Evolutionary conservation across 371 early-diverging fungal genomes (phyloP).

Genomic region (Haplosporangium sp.): DNA sequence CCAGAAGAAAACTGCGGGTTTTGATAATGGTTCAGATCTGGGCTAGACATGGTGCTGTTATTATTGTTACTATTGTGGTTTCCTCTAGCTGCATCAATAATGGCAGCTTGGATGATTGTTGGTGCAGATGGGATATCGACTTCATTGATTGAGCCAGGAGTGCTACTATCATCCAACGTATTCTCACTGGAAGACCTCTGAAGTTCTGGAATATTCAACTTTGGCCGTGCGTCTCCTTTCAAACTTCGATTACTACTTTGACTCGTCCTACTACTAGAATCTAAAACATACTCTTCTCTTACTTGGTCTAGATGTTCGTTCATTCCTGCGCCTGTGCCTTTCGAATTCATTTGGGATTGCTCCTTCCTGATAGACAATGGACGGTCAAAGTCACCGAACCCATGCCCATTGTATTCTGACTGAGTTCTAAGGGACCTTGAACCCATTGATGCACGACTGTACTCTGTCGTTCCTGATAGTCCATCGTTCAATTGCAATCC

Average conservation of each 20-base stretch:
- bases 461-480: slow-evolving; percentile 20
- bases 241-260: slow-evolving; percentile 29
- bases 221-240: background rate
- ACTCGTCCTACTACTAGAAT: slow-evolving; percentile 33
- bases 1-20: background rate
- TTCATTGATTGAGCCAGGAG: background rate
- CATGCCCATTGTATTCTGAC: background rate
- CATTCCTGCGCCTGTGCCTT: background rate
- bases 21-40: slow-evolving; percentile 39
- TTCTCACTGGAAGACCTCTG: slow-evolving; percentile 30
- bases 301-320: slow-evolving; percentile 27
- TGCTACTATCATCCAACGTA: slow-evolving; percentile 14
- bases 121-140: slow-evolving; percentile 34
- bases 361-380: background rate
- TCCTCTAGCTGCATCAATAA: slow-evolving; percentile 49
- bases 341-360: background rate
- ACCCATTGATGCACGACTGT: slow-evolving; percentile 9
- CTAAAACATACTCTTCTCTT: slow-evolving; percentile 36
- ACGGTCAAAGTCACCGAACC: slow-evolving; percentile 6
- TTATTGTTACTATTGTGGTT: slow-evolving; percentile 9
- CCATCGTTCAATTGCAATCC: background rate
- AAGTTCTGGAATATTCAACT: slow-evolving; percentile 25
- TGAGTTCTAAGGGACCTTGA: slow-evolving; percentile 5
- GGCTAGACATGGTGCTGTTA: slow-evolving; percentile 36
- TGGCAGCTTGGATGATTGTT: slow-evolving; percentile 48